Conservation (phyloP, 2,329 filamentous ascomycete species). For the Hymenoscyphus linearis region DNA sequence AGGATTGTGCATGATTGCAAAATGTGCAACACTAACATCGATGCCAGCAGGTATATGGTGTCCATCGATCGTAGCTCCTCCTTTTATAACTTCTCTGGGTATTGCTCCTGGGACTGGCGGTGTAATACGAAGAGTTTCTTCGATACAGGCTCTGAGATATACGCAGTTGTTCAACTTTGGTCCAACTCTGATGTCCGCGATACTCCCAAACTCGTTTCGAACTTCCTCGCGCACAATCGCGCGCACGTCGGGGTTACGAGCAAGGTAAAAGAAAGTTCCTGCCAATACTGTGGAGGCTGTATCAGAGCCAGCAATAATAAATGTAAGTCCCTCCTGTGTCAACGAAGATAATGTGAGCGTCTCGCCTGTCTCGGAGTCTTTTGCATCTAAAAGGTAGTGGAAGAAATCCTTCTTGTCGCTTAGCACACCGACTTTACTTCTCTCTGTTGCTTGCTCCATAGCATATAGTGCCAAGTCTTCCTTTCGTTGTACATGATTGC, state of each 20-base stretch:
- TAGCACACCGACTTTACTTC: slow-evolving; percentile 44
- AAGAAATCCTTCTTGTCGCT: slow-evolving; percentile 65
- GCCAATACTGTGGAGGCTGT: slow-evolving; percentile 37
- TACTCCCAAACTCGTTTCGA: slow-evolving; percentile 9
- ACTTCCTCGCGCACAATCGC: slow-evolving; percentile 24
- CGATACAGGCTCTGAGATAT: slow-evolving; percentile 40
- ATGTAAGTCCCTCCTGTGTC: slow-evolving; percentile 13
- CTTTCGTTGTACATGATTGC: background rate
- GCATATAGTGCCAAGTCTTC: background rate
- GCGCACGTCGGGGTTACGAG: slow-evolving; percentile 26
- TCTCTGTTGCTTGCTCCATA: slow-evolving; percentile 48
- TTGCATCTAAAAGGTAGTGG: slow-evolving; percentile 65
- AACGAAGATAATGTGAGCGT: slow-evolving; percentile 32
- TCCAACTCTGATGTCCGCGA: slow-evolving; percentile 31
- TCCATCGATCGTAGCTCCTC: slow-evolving; percentile 22
- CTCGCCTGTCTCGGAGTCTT: slow-evolving; percentile 61
- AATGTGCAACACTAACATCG: slow-evolving; percentile 39
- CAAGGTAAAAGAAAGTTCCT: slow-evolving; percentile 37
- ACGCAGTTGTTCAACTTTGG: slow-evolving; percentile 29
- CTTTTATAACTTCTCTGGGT: slow-evolving; percentile 13
- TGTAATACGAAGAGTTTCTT: slow-evolving; percentile 21
- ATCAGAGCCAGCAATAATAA: slow-evolving; percentile 31
- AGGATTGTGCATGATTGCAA: slow-evolving; percentile 40
- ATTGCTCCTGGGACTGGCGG: slow-evolving; percentile 21
- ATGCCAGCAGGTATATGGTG: slow-evolving; percentile 35